Conservation (phyloP, 2,329 filamentous ascomycete species). For the Dothideomycetes sp. region DNA sequence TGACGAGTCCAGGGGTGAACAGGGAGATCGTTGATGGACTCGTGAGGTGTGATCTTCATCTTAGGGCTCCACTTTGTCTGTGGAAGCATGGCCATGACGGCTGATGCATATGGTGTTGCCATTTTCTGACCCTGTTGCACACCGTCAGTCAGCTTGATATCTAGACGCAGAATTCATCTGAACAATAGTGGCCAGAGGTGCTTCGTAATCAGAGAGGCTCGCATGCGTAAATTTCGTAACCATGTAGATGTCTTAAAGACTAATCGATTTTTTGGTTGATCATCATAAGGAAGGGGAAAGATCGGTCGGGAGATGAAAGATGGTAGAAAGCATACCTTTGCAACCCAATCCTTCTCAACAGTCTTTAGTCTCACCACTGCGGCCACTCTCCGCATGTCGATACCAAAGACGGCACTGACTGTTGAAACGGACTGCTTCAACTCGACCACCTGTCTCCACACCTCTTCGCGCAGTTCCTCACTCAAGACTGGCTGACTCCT, state of each 20-base stretch:
- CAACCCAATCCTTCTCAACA: conserved; percentile 67
- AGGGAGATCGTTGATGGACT: conserved; percentile 54
- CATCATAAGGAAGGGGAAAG: conserved; percentile 42
- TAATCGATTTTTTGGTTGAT: conserved; percentile 82
- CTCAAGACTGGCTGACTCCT: conserved; percentile 61
- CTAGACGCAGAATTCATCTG: no score
- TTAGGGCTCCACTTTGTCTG: conserved; percentile 40
- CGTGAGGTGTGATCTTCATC: conserved; percentile 36
- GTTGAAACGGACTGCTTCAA: conserved; percentile 59
- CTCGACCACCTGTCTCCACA: conserved; percentile 59
- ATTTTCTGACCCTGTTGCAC: conserved; percentile 59
- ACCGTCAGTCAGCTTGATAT: conserved; percentile 1
- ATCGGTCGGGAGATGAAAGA: conserved; percentile 2
- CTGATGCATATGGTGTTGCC: conserved; percentile 64
- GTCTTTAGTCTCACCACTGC: conserved; percentile 79
- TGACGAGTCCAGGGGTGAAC: conserved; percentile 43
- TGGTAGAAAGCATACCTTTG: conserved; percentile 51
- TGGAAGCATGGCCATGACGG: conserved; percentile 72
- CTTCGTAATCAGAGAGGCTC: conserved; percentile 57
- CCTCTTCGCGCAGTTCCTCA: conserved; percentile 59
- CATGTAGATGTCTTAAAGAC: conserved; percentile 96
- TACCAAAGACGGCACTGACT: conserved; percentile 64
- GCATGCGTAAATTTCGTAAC: conserved; percentile 72
- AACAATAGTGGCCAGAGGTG: conserved; percentile 7
- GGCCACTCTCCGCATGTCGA: conserved; percentile 75